Conservation (phyloP, 805 yeast species). For the Schwanniomyces vanrijiae region DNA sequence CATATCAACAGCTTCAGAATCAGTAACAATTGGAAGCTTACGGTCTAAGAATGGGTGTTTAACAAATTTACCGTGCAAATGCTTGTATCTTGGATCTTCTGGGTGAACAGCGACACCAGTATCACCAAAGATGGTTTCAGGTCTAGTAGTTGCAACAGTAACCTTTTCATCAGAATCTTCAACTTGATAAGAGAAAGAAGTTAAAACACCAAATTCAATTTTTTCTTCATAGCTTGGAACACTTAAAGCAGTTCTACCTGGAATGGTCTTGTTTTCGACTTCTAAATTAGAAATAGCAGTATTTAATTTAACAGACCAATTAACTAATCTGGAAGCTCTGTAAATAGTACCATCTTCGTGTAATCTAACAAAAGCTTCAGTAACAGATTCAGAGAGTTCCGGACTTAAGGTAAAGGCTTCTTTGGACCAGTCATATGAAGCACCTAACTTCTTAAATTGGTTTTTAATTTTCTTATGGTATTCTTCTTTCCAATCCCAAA, state of each 20-base stretch:
- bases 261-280: constrained; percentile 87
- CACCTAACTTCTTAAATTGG: constrained; percentile 87
- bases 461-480: constrained; percentile 83
- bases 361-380: constrained; percentile 85
- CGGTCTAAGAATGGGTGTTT: constrained; percentile 88
- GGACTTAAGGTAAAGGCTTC: constrained; percentile 94
- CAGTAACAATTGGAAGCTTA: constrained; percentile 83
- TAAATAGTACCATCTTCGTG: constrained; percentile 95
- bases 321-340: constrained; percentile 89
- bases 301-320: constrained; percentile 94
- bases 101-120: constrained; percentile 98
- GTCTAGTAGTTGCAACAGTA: constrained; percentile 97
- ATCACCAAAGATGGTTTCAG: constrained; percentile 97
- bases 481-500: constrained; percentile 98
- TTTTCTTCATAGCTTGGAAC: constrained; percentile 91
- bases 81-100: constrained; percentile 86
- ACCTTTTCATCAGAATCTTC: constrained; percentile 82
- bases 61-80: constrained; percentile 90
- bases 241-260: constrained; percentile 75
- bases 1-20: constrained; percentile 95
- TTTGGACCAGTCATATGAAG: constrained; percentile 94
- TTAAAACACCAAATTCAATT: constrained; percentile 94
- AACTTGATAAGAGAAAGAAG: constrained; percentile 91
- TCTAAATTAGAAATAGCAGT: constrained; percentile 96
- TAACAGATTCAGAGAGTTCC: constrained; percentile 72